Evolutionary conservation across 768 basidiomycete genomes (phyloP).

Genomic region (Hydnomerulius pinastri): DNA sequence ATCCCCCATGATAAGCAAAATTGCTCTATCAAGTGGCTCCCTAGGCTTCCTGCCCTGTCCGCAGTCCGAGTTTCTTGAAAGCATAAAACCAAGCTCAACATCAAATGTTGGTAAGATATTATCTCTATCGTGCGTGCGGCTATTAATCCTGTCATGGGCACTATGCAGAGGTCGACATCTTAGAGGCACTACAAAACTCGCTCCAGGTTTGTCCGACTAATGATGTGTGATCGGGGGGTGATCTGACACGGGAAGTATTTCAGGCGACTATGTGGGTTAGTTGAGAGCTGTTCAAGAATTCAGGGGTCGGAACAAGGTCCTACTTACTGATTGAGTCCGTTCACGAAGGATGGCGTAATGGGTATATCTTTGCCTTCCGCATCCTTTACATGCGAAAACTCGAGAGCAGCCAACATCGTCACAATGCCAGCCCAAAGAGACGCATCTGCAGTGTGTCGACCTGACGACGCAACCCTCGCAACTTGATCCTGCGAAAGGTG

Average conservation of each 20-base stretch:
- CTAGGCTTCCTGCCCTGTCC: too few species aligned
- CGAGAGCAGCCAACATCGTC: constrained; percentile 23
- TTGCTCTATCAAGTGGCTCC: too few species aligned
- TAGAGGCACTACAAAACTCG: too few species aligned
- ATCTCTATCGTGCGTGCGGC: too few species aligned
- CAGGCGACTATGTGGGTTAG: not conserved
- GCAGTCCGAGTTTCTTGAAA: too few species aligned
- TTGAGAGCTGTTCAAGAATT: not conserved
- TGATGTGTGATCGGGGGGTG: not conserved
- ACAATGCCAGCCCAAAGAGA: constrained; percentile 26
- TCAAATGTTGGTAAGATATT: too few species aligned
- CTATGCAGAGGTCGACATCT: too few species aligned
- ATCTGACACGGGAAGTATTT: not conserved
- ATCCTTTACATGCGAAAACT: constrained; percentile 20
- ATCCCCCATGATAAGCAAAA: too few species aligned
- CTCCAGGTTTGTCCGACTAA: too few species aligned
- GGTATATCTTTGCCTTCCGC: constrained; percentile 23
- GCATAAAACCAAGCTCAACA: too few species aligned
- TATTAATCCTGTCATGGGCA: too few species aligned
- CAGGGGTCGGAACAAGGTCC: not conserved
- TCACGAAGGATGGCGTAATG: not conserved
- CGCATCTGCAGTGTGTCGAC: constrained; percentile 24
- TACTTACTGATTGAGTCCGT: not conserved
- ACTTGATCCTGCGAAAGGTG: too few species aligned
- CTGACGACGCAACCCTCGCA: not conserved